These are phyloP conservation scores for Escovopsis sp. DNA, from an alignment of 2,329 filamentous ascomycete species.

Conservation along the genomic window DNA sequence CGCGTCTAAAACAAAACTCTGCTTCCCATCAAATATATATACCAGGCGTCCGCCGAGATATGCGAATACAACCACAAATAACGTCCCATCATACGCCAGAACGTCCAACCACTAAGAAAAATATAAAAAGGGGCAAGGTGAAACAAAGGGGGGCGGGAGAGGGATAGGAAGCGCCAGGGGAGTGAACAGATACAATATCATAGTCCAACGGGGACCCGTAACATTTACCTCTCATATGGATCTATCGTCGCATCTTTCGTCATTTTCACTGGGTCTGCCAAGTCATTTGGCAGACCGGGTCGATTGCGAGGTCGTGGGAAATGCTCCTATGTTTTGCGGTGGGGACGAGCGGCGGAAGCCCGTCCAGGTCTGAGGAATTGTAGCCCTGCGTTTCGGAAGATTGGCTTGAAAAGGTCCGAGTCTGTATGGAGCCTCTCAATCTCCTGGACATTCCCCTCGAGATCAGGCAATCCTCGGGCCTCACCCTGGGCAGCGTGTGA, in stretches of 20 bases:
- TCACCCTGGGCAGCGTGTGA: not conserved
- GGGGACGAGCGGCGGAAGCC: not conserved
- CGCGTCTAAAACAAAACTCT: slow-evolving; percentile 3
- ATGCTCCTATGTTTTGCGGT: not conserved
- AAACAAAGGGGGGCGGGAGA: no score
- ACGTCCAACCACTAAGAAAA: no score
- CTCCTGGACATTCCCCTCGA: not conserved
- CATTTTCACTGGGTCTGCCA: not conserved
- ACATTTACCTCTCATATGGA: not conserved
- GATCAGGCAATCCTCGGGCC: not conserved
- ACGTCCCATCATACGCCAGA: no score
- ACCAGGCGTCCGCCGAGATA: no score
- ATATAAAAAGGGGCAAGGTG: no score
- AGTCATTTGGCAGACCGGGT: not conserved
- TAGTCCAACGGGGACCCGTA: no score
- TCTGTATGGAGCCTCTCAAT: slow-evolving; percentile 1
- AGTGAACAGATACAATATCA: no score
- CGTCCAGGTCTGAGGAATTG: not conserved
- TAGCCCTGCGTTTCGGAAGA: slow-evolving; percentile 3
- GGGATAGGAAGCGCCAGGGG: no score
- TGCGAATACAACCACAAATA: no score
- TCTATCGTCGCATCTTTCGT: not conserved
- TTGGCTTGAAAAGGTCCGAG: slow-evolving; percentile 5
- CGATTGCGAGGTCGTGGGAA: not conserved
- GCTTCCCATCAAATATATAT: no score